phyloP scores from a whole-genome alignment of 495 filamentous ascomycete genomes.

The Glonium stellatum region DNA sequence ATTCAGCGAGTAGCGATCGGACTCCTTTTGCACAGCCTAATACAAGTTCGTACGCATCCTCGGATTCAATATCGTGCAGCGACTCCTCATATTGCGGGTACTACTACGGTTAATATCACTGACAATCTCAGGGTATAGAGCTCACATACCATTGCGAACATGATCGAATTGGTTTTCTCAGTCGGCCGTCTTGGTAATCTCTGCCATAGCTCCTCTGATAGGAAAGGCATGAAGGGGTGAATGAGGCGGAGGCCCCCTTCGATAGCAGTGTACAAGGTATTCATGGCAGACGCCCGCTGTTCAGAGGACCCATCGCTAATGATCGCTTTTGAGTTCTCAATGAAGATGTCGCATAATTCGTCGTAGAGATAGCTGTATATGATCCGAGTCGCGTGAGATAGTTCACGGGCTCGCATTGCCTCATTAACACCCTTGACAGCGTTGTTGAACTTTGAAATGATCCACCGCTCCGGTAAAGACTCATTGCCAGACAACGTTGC shows the following conservation, averaged over 20 bases:
- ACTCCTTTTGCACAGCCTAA: constrained; percentile 43
- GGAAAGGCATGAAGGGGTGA: constrained; percentile 74
- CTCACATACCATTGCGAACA: too few relatives aligned
- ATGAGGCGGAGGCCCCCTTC: constrained; percentile 61
- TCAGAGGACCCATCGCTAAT: constrained; percentile 55
- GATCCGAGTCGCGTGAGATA: constrained; percentile 57
- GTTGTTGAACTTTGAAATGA: constrained; percentile 68
- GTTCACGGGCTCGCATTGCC: constrained; percentile 62
- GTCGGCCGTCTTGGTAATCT: constrained; percentile 57
- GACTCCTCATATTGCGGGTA: constrained; percentile 52
- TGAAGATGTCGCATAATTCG: constrained; percentile 59
- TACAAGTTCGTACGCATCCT: constrained; percentile 47
- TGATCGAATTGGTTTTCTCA: constrained; percentile 60
- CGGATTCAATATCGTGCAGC: constrained; percentile 40
- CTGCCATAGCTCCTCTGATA: constrained; percentile 64
- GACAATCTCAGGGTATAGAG: too few relatives aligned
- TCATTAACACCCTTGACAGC: constrained; percentile 72
- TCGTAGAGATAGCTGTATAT: constrained; percentile 64
- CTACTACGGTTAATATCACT: too few relatives aligned
- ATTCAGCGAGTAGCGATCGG: too few relatives aligned
- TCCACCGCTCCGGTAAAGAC: constrained; percentile 75
- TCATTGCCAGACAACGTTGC: constrained; percentile 54
- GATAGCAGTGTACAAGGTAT: constrained; percentile 56
- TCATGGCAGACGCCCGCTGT: constrained; percentile 34
- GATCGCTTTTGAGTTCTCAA: constrained; percentile 74